Conservation (phyloP, 108 stramenopile species). For the Conticribra guillardii region DNA sequence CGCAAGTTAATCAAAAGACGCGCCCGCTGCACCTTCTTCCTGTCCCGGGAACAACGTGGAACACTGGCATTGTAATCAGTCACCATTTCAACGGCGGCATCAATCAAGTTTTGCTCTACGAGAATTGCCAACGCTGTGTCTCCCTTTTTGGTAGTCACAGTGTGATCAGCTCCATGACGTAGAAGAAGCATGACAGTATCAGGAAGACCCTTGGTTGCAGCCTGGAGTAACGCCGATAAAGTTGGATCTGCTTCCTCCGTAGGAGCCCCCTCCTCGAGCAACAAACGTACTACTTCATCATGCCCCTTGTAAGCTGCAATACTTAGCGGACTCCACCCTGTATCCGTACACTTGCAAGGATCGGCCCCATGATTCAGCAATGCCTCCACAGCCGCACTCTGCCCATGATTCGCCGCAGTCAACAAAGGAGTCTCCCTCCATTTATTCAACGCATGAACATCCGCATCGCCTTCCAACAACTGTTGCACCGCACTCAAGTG, state of each 20-base stretch:
- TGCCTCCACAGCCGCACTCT: conserved; percentile 78
- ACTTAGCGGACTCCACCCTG: conserved; percentile 90
- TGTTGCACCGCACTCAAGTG: conserved; percentile 80
- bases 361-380: conserved; percentile 82
- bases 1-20: conserved; percentile 86
- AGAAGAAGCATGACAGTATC: conserved; percentile 86
- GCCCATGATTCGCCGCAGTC: conserved; percentile 90
- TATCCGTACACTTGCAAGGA: conserved; percentile 90
- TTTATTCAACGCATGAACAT: conserved; percentile 91
- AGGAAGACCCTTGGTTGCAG: conserved; percentile 89
- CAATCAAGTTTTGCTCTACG: conserved; percentile 91
- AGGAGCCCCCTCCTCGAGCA: conserved; percentile 85
- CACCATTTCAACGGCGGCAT: conserved; percentile 93
- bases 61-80: conserved; percentile 91
- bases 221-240: conserved; percentile 84
- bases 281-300: conserved; percentile 84
- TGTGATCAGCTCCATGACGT: conserved; percentile 87
- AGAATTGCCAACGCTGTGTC: conserved; percentile 91
- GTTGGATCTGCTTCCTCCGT: conserved; percentile 94
- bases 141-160: conserved; percentile 92
- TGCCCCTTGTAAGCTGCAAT: conserved; percentile 94
- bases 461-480: conserved; percentile 70
- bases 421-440: conserved; percentile 91
- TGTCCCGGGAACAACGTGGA: conserved; percentile 88
- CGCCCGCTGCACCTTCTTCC: conserved; percentile 91